Evolutionary conservation across 2,329 filamentous ascomycete genomes (phyloP), one percentile per base, ranked within the genome.

Genomic region (Alternaria sp.): DNA sequence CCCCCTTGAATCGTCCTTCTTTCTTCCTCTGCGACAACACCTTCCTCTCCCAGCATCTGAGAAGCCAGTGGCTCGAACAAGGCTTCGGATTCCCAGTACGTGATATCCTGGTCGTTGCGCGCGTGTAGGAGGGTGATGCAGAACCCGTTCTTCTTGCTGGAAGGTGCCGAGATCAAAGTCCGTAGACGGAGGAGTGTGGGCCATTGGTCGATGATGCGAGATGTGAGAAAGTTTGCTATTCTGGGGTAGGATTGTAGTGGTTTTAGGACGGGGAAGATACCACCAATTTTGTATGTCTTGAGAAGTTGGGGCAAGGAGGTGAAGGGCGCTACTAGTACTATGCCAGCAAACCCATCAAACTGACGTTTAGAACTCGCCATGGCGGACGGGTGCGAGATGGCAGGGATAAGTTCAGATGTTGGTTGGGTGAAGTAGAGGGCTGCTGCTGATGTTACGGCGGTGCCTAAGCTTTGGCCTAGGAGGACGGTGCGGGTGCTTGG

Each of bases 391-490:
- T 43, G 24, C 2, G 43, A 44, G 88, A 47, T 39, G 51, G 74
- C 44, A 2, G 52, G 6, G 8, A 75, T 73, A 1, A 77, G 65
- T 2, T 59, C 16, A 1, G 63, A 12, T 5, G 53, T 44, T 0
- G 78, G 76, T 41, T 79, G 67, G 0, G 87, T 85, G 69, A 91
- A 94, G 56, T 88, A 85, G 70, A 96, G 89, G 1, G 88, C 89
- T 1, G 92, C 88, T 3, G 88, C 94, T 46, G 89, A 86, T 6
- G 90, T 88, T 1, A 97, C 91, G 0, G 92, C 94, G 0, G 94
- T 97, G 24, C 94, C 94, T 0, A 98, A 85, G 70, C 91, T 95
- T 70, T 97, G 94, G 18, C 94, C 94, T 3, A 96, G 81, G 28
- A 97, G 83, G 3, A 94, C 88, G 63, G 97, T 95, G 26, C 88